phyloP scores from a whole-genome alignment of 2,329 filamentous ascomycete genomes.

The Fusarium nygamai region DNA sequence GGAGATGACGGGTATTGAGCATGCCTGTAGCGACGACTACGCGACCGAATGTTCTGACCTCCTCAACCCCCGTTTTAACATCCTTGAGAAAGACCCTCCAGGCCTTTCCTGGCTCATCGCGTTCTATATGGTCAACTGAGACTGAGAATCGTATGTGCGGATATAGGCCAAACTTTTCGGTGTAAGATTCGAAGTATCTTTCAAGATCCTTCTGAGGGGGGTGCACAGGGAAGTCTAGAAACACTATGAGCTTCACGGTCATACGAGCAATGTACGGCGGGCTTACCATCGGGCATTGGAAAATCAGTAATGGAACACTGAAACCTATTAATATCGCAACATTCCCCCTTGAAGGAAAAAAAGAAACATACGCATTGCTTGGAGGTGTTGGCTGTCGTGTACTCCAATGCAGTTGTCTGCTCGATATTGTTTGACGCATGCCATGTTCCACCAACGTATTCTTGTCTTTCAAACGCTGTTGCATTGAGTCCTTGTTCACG shows the following conservation, averaged over 20 bases:
- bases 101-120: constrained; percentile 37
- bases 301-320: constrained; percentile 49
- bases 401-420: constrained; percentile 49
- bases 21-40: constrained; percentile 49
- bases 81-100: constrained; percentile 46
- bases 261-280: not conserved
- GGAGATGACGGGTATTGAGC: constrained; percentile 48
- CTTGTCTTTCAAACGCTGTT: constrained; percentile 53
- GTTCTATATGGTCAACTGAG: constrained; percentile 39
- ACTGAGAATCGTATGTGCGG: constrained; percentile 43
- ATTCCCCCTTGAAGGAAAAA: not conserved
- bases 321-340: not conserved
- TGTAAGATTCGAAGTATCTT: constrained; percentile 48
- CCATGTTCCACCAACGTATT: constrained; percentile 56
- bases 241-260: not conserved
- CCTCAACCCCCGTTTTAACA: constrained; percentile 27
- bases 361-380: constrained; percentile 42
- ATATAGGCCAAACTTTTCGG: constrained; percentile 44
- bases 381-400: constrained; percentile 45
- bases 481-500: constrained; percentile 55
- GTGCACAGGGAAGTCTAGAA: constrained; percentile 36
- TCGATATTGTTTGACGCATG: constrained; percentile 47
- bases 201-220: constrained; percentile 43
- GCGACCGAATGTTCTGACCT: constrained; percentile 47
- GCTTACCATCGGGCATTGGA: constrained; percentile 45